A percentile compares a stretch with the other conserved stretches of the same genome.
These are phyloP conservation scores for Suillus decipiens DNA, from an alignment of 768 basidiomycete genomes.

Conservation along the genomic window DNA sequence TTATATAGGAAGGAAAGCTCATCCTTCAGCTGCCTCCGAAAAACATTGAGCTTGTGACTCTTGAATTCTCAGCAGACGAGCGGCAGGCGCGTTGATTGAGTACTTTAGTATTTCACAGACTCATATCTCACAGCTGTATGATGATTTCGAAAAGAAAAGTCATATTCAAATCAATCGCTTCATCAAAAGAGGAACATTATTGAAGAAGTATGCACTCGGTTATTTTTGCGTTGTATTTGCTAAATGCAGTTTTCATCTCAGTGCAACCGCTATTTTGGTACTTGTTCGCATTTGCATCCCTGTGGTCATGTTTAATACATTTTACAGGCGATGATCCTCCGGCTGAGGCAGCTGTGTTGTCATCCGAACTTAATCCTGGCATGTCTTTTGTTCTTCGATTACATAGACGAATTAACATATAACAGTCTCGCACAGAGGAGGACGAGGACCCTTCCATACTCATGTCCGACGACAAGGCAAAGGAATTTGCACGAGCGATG, in stretches of 20 bases:
- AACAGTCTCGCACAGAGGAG: conserved; percentile 43
- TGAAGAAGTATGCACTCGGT: conserved; percentile 60
- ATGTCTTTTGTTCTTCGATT: conserved; percentile 21
- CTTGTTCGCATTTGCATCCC: background rate
- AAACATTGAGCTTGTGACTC: conserved; percentile 55
- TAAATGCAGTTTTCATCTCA: background rate
- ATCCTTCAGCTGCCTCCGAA: conserved; percentile 65
- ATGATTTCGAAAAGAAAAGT: conserved; percentile 54
- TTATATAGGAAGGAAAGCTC: conserved; percentile 58
- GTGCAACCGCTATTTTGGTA: conserved; percentile 4
- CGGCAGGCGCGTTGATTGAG: conserved; percentile 45
- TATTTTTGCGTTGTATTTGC: conserved; percentile 7
- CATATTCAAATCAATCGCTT: conserved; percentile 61
- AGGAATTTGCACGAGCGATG: conserved; percentile 56
- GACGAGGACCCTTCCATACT: conserved; percentile 54
- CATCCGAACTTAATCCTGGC: conserved; percentile 74
- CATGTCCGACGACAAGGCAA: conserved; percentile 49
- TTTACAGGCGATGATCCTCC: conserved; percentile 66
- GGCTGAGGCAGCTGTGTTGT: conserved; percentile 72
- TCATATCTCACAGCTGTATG: conserved; percentile 47
- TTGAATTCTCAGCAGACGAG: conserved; percentile 69
- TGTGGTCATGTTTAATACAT: conserved; percentile 41
- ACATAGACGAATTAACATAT: background rate
- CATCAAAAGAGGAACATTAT: conserved; percentile 60
- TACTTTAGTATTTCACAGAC: background rate